phyloP scores from a whole-genome alignment of 2,329 filamentous ascomycete genomes.

The Stylonectria norvegica region DNA sequence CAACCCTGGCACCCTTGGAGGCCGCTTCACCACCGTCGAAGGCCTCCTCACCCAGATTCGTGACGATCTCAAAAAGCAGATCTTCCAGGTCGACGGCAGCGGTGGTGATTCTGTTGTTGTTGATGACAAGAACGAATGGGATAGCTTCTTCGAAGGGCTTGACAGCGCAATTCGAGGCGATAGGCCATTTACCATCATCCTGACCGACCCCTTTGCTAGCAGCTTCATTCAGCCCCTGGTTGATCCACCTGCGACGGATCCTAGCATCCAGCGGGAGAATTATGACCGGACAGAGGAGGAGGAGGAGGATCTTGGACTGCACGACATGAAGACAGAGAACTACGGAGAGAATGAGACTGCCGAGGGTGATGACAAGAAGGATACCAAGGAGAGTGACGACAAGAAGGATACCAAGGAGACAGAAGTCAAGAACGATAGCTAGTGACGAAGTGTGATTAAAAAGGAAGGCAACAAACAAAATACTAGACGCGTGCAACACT shows the following conservation, averaged over 20 bases:
- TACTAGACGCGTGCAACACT: no score
- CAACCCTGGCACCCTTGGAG: slow-evolving; percentile 89
- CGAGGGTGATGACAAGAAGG: slow-evolving; percentile 21
- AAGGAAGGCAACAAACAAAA: no score
- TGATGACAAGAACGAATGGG: slow-evolving; percentile 70
- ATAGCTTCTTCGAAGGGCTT: slow-evolving; percentile 73
- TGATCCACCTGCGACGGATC: slow-evolving; percentile 66
- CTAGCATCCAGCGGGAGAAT: slow-evolving; percentile 74
- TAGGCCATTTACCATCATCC: slow-evolving; percentile 74
- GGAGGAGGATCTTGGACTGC: slow-evolving; percentile 86
- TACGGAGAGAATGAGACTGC: slow-evolving; percentile 56
- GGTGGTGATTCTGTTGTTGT: slow-evolving; percentile 76
- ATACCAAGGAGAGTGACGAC: slow-evolving; percentile 14
- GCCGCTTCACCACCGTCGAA: slow-evolving; percentile 95
- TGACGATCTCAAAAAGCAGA: slow-evolving; percentile 81
- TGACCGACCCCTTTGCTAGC: slow-evolving; percentile 85
- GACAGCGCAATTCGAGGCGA: slow-evolving; percentile 76
- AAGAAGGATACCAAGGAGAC: no score
- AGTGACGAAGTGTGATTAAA: no score
- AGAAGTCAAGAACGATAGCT: no score
- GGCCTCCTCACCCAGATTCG: slow-evolving; percentile 89
- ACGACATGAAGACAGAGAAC: slow-evolving; percentile 87
- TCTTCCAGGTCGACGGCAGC: slow-evolving; percentile 70
- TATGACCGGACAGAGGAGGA: slow-evolving; percentile 89
- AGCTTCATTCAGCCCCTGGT: slow-evolving; percentile 93